Evolutionary conservation across 257 asterid genomes (phyloP).

Genomic region (Paulownia fortunei): DNA sequence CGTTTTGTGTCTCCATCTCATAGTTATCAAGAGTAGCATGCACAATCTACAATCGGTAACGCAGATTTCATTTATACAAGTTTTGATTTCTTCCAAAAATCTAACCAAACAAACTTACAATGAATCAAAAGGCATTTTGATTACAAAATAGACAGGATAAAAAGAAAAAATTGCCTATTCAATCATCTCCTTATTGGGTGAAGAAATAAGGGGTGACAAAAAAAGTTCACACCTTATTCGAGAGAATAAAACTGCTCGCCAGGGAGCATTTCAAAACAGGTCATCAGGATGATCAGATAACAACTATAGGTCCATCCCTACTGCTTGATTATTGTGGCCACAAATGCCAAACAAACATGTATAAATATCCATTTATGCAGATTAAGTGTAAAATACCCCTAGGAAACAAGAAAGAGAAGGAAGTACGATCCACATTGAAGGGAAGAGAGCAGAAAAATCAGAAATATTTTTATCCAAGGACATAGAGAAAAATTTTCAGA

Average conservation of each 20-base stretch:
- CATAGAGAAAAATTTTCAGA: not conserved
- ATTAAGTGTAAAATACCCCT: not conserved
- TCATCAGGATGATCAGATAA: slow-evolving; percentile 3
- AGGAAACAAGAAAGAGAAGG: not conserved
- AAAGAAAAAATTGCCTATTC: not conserved
- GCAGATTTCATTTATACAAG: slow-evolving; percentile 19
- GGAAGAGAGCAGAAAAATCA: not conserved
- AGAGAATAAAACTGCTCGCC: not conserved
- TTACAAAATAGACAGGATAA: not conserved
- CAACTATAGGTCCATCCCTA: not conserved
- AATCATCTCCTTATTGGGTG: not conserved
- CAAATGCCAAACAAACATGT: not conserved
- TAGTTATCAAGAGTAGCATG: slow-evolving; percentile 80
- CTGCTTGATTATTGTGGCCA: not conserved
- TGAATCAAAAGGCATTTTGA: not conserved
- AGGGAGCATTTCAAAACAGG: not conserved
- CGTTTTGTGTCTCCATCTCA: slow-evolving; percentile 61
- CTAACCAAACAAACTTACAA: slow-evolving; percentile 5
- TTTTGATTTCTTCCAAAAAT: slow-evolving; percentile 1
- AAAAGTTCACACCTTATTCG: not conserved
- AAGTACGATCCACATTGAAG: not conserved
- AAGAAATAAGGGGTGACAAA: not conserved
- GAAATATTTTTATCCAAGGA: not conserved
- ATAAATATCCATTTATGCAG: not conserved
- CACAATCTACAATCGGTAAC: slow-evolving; percentile 61